Conservation (phyloP, 2,329 filamentous ascomycete species). For the Fusarium sp. region DNA sequence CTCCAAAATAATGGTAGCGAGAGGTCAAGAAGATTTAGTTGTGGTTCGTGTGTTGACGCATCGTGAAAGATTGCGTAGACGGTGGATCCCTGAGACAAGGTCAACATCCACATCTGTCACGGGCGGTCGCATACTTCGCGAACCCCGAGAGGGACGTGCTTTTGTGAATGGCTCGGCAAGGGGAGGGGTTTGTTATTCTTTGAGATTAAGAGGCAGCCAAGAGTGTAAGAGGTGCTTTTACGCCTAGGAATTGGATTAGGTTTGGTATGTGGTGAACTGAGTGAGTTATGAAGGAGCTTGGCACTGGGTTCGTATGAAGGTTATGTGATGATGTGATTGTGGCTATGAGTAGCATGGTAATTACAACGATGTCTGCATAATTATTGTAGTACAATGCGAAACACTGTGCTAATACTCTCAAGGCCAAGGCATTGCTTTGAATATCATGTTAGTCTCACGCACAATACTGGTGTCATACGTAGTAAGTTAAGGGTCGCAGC, state of each 20-base stretch:
- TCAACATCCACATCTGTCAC: slow-evolving; percentile 27
- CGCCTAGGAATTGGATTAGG: neutral
- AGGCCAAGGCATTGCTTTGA: neutral
- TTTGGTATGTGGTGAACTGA: slow-evolving; percentile 5
- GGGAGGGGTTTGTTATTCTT: slow-evolving; percentile 21
- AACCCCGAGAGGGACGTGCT: slow-evolving; percentile 44
- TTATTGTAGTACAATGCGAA: neutral
- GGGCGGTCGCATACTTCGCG: slow-evolving; percentile 38
- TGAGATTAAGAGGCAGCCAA: slow-evolving; percentile 35
- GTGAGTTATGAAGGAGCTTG: neutral
- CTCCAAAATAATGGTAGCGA: neutral
- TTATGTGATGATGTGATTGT: neutral
- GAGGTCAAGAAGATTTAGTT: slow-evolving; percentile 14
- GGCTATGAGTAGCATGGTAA: neutral
- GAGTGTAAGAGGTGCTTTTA: slow-evolving; percentile 7
- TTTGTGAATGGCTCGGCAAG: slow-evolving; percentile 28
- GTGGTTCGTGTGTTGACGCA: slow-evolving; percentile 17
- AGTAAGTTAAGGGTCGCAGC: slow-evolving; percentile 14
- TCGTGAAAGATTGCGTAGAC: slow-evolving; percentile 30
- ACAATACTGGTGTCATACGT: slow-evolving; percentile 24
- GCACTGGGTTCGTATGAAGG: neutral
- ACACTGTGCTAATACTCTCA: neutral
- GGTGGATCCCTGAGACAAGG: slow-evolving; percentile 25
- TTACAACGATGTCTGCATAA: neutral
- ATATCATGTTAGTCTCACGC: slow-evolving; percentile 7